Conservation (phyloP, 441 rosid genomes). For the Euphorbia celastroides region DNA sequence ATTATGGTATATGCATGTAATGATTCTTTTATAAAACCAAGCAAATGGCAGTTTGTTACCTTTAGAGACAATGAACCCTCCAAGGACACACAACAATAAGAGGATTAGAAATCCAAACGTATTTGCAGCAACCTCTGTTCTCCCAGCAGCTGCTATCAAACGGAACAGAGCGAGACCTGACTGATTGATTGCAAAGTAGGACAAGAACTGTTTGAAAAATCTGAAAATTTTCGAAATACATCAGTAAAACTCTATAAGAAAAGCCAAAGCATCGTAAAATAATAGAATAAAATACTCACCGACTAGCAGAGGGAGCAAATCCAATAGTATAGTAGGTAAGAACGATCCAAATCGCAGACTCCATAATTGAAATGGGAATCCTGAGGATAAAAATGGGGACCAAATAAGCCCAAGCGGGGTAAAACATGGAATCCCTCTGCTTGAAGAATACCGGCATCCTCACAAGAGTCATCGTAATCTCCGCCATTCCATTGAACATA, state of each 20-base stretch:
- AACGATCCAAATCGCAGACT: conserved; percentile 57
- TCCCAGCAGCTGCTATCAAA: conserved; percentile 53
- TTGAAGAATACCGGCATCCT: conserved; percentile 68
- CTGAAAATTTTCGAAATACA: conserved; percentile 24
- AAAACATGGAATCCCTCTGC: conserved; percentile 58
- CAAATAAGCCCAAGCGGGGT: conserved; percentile 65
- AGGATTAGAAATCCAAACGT: conserved; percentile 44
- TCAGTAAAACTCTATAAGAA: neutral
- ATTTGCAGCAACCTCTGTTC: conserved; percentile 50
- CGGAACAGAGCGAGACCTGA: conserved; percentile 60
- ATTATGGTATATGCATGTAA: too few relatives aligned
- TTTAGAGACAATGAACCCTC: conserved; percentile 59
- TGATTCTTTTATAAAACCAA: neutral
- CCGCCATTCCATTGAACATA: conserved; percentile 65
- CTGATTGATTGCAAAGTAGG: conserved; percentile 51
- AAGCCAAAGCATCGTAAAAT: neutral
- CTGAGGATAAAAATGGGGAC: conserved; percentile 56
- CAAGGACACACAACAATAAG: conserved; percentile 52
- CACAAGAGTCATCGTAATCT: conserved; percentile 48
- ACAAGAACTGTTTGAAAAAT: conserved; percentile 54
- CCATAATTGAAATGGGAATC: conserved; percentile 51
- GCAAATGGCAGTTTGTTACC: conserved; percentile 20
- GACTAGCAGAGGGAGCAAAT: conserved; percentile 53
- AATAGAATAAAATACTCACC: conserved; percentile 25
- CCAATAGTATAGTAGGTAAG: conserved; percentile 75